Conservation (phyloP, 495 filamentous ascomycete genomes). For the Penicillium verhagenii region DNA sequence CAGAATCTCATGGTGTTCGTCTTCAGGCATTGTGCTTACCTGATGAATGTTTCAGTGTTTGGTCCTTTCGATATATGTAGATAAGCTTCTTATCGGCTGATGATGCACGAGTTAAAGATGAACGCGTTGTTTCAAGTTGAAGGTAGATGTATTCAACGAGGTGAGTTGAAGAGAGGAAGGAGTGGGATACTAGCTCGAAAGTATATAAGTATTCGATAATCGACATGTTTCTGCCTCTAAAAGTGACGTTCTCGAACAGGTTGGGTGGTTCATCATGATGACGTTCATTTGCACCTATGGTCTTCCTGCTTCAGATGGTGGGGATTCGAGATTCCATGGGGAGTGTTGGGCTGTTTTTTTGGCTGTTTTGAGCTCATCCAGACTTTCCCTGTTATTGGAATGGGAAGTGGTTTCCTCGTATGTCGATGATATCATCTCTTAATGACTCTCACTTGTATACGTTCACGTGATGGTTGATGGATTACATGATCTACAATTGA, state of each 20-base stretch:
- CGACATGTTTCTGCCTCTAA: conserved; percentile 3
- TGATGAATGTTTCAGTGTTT: no score
- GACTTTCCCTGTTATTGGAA: background rate
- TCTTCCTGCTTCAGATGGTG: background rate
- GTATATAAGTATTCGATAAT: background rate
- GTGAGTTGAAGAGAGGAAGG: background rate
- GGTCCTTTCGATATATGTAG: no score
- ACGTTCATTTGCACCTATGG: conserved; percentile 11
- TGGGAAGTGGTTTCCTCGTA: no score
- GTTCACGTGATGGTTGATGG: no score
- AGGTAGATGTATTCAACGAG: background rate
- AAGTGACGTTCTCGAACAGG: conserved; percentile 24
- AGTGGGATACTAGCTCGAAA: background rate
- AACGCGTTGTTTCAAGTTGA: conserved; percentile 10
- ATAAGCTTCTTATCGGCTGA: no score
- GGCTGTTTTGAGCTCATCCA: background rate
- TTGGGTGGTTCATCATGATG: conserved; percentile 26
- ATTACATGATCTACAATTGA: no score
- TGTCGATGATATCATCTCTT: background rate
- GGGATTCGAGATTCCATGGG: background rate
- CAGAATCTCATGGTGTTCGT: no score
- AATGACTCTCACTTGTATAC: no score
- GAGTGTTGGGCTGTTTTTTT: no score
- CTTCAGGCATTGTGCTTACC: no score
- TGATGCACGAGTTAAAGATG: no score